Conservation (phyloP, 139 green algal genomes). For the Ettlia oleoabundans region DNA sequence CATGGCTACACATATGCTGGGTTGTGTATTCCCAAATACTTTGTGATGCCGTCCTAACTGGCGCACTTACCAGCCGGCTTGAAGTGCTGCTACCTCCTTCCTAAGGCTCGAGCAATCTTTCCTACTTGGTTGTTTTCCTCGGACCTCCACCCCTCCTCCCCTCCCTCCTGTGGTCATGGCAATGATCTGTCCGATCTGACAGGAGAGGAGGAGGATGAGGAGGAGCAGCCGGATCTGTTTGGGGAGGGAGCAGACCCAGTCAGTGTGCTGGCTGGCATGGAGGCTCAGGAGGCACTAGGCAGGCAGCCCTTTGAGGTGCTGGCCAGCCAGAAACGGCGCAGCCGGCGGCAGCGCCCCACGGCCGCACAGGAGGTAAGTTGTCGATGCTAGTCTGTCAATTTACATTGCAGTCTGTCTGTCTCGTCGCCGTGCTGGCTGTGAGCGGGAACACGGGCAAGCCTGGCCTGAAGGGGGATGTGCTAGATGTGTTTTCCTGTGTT, state of each 20-base stretch:
- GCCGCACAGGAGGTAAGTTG: not conserved
- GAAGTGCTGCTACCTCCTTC: too few species aligned
- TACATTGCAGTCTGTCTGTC: too few species aligned
- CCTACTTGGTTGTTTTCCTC: not conserved
- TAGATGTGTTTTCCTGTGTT: too few species aligned
- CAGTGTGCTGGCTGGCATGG: conserved; percentile 57
- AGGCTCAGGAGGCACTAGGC: conserved; percentile 9
- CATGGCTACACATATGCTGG: too few species aligned
- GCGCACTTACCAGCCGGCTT: too few species aligned
- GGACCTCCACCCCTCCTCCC: not conserved
- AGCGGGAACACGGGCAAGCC: too few species aligned
- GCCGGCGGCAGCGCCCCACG: not conserved
- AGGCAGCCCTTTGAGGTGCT: conserved; percentile 62
- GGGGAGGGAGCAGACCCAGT: conserved; percentile 47
- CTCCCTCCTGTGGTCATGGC: not conserved
- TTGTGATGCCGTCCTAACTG: too few species aligned
- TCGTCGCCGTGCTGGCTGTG: too few species aligned
- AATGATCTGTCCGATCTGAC: not conserved
- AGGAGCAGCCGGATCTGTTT: conserved; percentile 8
- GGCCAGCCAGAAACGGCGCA: not conserved
- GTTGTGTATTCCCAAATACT: too few species aligned
- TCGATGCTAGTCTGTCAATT: not conserved
- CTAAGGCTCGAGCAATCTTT: not conserved
- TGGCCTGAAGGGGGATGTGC: too few species aligned
- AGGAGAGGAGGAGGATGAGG: conserved; percentile 27